These are phyloP conservation scores for Ceratobasidium theobromae DNA, from an alignment of 1,284 basidiomycete species.

Conservation along the genomic window DNA sequence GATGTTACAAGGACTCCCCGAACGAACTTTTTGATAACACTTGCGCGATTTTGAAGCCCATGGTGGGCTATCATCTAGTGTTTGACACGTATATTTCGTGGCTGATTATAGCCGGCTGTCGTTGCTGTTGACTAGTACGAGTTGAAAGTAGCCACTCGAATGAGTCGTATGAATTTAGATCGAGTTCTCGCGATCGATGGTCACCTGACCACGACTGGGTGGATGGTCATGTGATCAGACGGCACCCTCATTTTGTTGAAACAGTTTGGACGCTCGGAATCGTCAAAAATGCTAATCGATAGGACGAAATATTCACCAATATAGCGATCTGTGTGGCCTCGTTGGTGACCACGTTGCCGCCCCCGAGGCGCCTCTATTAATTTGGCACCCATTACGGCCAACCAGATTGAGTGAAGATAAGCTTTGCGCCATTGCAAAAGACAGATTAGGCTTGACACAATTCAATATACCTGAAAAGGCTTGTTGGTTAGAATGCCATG, in stretches of 20 bases:
- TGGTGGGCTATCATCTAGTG: background rate
- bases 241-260: background rate
- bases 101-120: background rate
- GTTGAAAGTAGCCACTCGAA: conserved; percentile 7
- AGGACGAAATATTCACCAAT: too few species aligned
- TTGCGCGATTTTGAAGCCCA: conserved; percentile 34
- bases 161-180: background rate
- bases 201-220: background rate
- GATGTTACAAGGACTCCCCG: background rate
- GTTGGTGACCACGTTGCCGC: too few species aligned
- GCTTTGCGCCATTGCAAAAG: too few species aligned
- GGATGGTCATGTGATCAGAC: background rate
- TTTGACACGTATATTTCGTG: background rate
- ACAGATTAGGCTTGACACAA: too few species aligned
- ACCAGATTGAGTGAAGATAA: too few species aligned
- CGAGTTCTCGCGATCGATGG: background rate
- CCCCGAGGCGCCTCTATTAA: too few species aligned
- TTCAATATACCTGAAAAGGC: too few species aligned
- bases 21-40: background rate
- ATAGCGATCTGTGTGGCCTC: too few species aligned
- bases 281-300: too few species aligned
- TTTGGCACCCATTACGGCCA: too few species aligned
- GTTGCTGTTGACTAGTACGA: background rate
- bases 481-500: too few species aligned
- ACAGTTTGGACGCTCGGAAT: too few species aligned